A percentile compares a stretch with the other conserved stretches of the same genome.
These are phyloP conservation scores for Talaromyces rugulosus DNA, from an alignment of 2,329 filamentous ascomycete species.

Conservation along the genomic window DNA sequence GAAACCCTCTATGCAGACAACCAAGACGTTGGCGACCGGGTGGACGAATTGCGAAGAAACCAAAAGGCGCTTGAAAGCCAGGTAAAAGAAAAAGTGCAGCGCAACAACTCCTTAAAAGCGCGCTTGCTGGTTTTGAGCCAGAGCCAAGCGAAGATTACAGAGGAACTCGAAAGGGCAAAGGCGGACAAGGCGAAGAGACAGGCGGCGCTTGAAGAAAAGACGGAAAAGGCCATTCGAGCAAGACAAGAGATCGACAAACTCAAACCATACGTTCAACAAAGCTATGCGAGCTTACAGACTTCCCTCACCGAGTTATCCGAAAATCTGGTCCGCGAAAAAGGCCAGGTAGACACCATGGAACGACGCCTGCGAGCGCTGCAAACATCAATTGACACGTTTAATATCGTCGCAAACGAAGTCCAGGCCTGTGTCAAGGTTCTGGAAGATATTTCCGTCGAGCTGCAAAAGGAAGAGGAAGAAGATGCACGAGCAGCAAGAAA, in stretches of 20 bases:
- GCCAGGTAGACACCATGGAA: slow-evolving; percentile 82
- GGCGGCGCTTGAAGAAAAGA: slow-evolving; percentile 49
- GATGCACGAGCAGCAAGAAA: slow-evolving; percentile 74
- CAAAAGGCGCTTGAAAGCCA: slow-evolving; percentile 75
- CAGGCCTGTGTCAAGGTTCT: slow-evolving; percentile 83
- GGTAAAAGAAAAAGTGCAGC: slow-evolving; percentile 76
- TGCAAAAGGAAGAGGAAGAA: slow-evolving; percentile 89
- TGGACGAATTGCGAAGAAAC: slow-evolving; percentile 77
- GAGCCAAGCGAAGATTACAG: slow-evolving; percentile 76
- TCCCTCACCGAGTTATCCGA: slow-evolving; percentile 77
- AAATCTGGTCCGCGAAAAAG: slow-evolving; percentile 71
- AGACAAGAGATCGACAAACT: slow-evolving; percentile 86
- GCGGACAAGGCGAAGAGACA: slow-evolving; percentile 74
- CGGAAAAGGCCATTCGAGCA: slow-evolving; percentile 55
- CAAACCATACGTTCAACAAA: slow-evolving; percentile 86
- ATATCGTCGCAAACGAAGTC: slow-evolving; percentile 78
- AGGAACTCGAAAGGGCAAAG: slow-evolving; percentile 78
- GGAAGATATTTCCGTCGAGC: slow-evolving; percentile 78
- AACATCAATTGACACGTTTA: slow-evolving; percentile 86
- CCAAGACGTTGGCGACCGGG: slow-evolving; percentile 73
- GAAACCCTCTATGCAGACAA: slow-evolving; percentile 82
- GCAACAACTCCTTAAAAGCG: slow-evolving; percentile 83
- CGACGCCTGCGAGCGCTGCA: slow-evolving; percentile 83
- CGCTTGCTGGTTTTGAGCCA: slow-evolving; percentile 74
- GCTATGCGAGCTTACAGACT: slow-evolving; percentile 75